Base-by-base conservation (phyloP, 129 eudicot genomes). In the Tagetes patula region DNA sequence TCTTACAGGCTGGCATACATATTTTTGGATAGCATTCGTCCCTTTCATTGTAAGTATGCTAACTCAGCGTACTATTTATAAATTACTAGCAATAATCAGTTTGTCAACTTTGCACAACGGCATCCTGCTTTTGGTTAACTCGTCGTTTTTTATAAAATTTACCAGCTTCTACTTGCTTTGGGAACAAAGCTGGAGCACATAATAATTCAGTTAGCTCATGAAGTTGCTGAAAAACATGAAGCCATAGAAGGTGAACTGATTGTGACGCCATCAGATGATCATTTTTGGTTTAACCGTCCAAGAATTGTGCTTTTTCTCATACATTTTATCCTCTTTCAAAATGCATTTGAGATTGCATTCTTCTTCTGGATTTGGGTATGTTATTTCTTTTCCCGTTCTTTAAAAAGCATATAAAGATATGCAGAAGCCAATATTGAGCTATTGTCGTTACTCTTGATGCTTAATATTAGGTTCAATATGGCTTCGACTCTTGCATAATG, bases 401-500 rank as follows among this genome's bases (percentile, higher is more conserved):
- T 20, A 20, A 20, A 20, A 36, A 54, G 59, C 45, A 66, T 45
- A 43, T 13, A 43, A 55, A 43, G 20, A 13, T 1, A 58, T 32
- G 11, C 45, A 47, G 67, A 13, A 50, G 2, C 27, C 40, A 27
- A 43, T 68, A 54, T 42, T 27, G 71, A 75, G 12, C 40, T 64
- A 3, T 27, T 48, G 56, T 3, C 32, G 32, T 55, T 10, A 52
- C 39, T 37, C 13, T 38, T 6, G 0, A 13, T 65, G 30, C 38
- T 34, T 43, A 20, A 54, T 77, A 10, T 49, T 71, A 87, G 96
- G 83, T 82, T 36, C 87, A 81, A 66, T 90, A 83, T 65, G 81
- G 82, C 2, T 90, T 90, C 52, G 85, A 87, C 77, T 90, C 96
- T 0, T 90, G 96, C 89, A 90, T 90, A 13, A 90, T 90, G 95